Conservation (phyloP, 2,329 filamentous ascomycete genomes). For the Mariannaea elegans region DNA sequence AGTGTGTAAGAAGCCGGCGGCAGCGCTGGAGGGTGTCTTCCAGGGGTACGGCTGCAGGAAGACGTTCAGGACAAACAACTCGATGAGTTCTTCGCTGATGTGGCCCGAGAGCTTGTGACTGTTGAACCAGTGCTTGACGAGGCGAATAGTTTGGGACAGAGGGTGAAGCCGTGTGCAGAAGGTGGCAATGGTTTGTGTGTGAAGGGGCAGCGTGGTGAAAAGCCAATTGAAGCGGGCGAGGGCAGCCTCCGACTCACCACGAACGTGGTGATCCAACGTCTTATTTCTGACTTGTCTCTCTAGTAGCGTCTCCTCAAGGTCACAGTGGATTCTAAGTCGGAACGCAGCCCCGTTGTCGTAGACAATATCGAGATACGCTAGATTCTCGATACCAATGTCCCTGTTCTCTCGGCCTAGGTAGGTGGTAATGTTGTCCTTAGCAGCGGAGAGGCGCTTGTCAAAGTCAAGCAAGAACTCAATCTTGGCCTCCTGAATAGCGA, state of each 20-base stretch:
- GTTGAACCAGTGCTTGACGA: constrained; percentile 90
- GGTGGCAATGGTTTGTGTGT: constrained; percentile 83
- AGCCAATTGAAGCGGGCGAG: constrained; percentile 76
- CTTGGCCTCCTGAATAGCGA: constrained; percentile 92
- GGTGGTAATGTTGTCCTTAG: constrained; percentile 68
- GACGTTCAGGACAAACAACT: constrained; percentile 79
- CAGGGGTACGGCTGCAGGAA: constrained; percentile 88
- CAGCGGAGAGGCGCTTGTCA: constrained; percentile 72
- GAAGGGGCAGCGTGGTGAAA: constrained; percentile 77
- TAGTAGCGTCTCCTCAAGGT: constrained; percentile 83
- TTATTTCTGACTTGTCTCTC: constrained; percentile 83
- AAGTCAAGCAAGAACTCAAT: constrained; percentile 87
- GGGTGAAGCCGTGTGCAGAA: constrained; percentile 82
- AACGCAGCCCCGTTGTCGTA: constrained; percentile 79
- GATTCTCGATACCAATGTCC: constrained; percentile 73
- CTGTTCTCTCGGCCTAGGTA: constrained; percentile 85
- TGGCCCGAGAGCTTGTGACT: constrained; percentile 82
- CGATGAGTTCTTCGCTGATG: constrained; percentile 81
- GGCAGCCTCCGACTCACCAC: constrained; percentile 74
- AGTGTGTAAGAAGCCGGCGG: constrained; percentile 83
- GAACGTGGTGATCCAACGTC: constrained; percentile 67
- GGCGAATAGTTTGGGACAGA: constrained; percentile 82
- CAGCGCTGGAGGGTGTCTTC: constrained; percentile 77
- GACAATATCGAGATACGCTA: constrained; percentile 82
- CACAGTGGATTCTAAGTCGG: constrained; percentile 87